Evolutionary conservation across 148 eudicot species (phyloP).

Genomic region (Salicornia ramosissima): DNA sequence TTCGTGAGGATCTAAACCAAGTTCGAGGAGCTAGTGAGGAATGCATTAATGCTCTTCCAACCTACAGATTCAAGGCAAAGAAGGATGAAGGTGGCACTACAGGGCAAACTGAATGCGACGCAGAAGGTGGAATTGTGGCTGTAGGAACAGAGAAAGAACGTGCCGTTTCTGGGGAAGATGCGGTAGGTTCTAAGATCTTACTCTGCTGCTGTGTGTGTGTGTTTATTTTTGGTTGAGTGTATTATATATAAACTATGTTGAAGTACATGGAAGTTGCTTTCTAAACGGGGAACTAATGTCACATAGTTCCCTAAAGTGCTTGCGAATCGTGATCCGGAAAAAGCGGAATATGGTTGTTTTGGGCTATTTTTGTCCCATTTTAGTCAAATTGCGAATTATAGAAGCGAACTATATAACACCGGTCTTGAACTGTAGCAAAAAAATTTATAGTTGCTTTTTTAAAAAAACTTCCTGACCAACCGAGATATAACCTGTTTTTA

Average conservation of each 20-base stretch:
- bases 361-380: too few species aligned
- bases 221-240: background rate
- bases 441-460: background rate
- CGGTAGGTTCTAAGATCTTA: constrained; percentile 40
- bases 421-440: background rate
- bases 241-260: too few species aligned
- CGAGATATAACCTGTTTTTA: too few species aligned
- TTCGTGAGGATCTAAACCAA: constrained; percentile 57
- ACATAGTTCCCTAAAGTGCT: too few species aligned
- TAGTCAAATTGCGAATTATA: too few species aligned
- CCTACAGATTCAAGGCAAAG: constrained; percentile 53
- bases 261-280: too few species aligned
- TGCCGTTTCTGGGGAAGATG: constrained; percentile 68
- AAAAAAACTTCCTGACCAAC: too few species aligned
- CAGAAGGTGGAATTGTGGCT: constrained; percentile 57
- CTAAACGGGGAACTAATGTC: too few species aligned
- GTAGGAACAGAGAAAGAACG: constrained; percentile 71
- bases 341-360: too few species aligned
- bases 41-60: constrained; percentile 60
- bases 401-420: too few species aligned
- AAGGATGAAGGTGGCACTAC: constrained; percentile 35
- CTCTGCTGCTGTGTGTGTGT: background rate
- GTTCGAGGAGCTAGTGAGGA: constrained; percentile 67
- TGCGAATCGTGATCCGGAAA: too few species aligned
- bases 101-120: constrained; percentile 30